Conservation (phyloP, 1,139 yeast species). For the Blastobotrys proliferans region DNA sequence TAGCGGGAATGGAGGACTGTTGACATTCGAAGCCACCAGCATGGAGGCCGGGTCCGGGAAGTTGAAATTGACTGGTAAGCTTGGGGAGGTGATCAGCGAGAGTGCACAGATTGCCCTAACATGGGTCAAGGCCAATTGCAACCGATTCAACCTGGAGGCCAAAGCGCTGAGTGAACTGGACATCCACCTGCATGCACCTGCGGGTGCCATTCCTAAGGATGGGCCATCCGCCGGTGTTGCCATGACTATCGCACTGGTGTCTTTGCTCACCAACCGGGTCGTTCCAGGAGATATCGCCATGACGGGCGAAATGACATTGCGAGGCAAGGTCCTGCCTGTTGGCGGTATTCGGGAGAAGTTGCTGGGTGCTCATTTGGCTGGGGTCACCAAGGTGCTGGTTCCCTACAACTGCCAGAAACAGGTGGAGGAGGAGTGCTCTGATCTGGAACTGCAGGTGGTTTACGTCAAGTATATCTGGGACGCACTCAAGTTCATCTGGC, state of each 20-base stretch:
- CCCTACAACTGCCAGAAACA: constrained; percentile 72
- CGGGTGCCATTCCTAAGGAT: constrained; percentile 84
- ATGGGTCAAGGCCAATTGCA: constrained; percentile 61
- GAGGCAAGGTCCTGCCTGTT: constrained; percentile 83
- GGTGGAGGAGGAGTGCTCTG: constrained; percentile 56
- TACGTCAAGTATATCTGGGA: constrained; percentile 80
- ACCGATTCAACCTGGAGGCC: constrained; percentile 34
- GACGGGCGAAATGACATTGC: constrained; percentile 89
- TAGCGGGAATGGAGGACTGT: constrained; percentile 81
- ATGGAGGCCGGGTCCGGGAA: constrained; percentile 48
- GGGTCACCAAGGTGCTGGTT: constrained; percentile 56
- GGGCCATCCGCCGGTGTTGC: constrained; percentile 96
- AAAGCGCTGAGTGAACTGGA: constrained; percentile 49
- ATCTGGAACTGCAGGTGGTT: constrained; percentile 51
- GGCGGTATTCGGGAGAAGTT: constrained; percentile 87
- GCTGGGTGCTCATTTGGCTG: constrained; percentile 77
- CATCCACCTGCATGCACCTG: constrained; percentile 82
- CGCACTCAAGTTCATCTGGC: constrained; percentile 66
- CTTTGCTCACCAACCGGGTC: constrained; percentile 63
- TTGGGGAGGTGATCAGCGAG: constrained; percentile 80
- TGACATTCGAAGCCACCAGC: constrained; percentile 76
- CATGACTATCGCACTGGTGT: constrained; percentile 75
- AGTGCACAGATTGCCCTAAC: constrained; percentile 77
- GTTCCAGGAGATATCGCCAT: constrained; percentile 72
- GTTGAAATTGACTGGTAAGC: constrained; percentile 72